Base-by-base conservation (phyloP, 139 green algal genomes). In the Auxenochlorella pyrenoidosa region DNA sequence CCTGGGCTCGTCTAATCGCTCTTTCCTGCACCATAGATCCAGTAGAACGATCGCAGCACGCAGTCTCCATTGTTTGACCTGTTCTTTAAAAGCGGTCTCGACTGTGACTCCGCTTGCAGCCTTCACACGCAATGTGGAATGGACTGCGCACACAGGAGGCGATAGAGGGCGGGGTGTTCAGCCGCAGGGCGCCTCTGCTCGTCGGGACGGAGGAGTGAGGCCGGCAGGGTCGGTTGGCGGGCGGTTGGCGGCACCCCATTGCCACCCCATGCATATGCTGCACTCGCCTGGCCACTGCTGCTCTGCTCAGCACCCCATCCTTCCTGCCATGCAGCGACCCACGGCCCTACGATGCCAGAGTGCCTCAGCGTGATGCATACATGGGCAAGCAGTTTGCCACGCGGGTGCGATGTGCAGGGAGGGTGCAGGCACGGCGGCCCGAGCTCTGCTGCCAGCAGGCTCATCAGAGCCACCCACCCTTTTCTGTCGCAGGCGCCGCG, bases 371-470 rank as follows among this genome's bases (percentile, higher is more conserved):
- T 13, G 87, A 94, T 0, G 80, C 86, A 24, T 96, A 90, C 77
- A 90, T 85, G 60, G 94, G 93, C 19, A 97, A 96, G 82, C 95
- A 97, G 79, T 89, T 97, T 43, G 65, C 72, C 36, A 94, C 88
- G 40, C 73, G 60, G 73, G 40, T 59, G 36, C 38, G 71, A 3
- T 18, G 54, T 13, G 3, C 18, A 4, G 54, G 54, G 22, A 13
- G 22, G 16, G 30, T 10, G 70, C 78, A 0, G 79, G 93, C 38
- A 63, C 15, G 16, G 54, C 54, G 8, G 47, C 47, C 8, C 47
- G 6, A 58, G 47, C 47, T 6, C 47, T 18, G 6, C 12, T 58
- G 47, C 47, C 47, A 12, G 47, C 47, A 6, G n/a, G n/a, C n/a
- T n/a, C n/a, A n/a, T n/a, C n/a, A n/a, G n/a, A n/a, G n/a, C n/a